Conservation (phyloP, 2,329 filamentous ascomycete genomes). For the Colletotrichum plurivorum region DNA sequence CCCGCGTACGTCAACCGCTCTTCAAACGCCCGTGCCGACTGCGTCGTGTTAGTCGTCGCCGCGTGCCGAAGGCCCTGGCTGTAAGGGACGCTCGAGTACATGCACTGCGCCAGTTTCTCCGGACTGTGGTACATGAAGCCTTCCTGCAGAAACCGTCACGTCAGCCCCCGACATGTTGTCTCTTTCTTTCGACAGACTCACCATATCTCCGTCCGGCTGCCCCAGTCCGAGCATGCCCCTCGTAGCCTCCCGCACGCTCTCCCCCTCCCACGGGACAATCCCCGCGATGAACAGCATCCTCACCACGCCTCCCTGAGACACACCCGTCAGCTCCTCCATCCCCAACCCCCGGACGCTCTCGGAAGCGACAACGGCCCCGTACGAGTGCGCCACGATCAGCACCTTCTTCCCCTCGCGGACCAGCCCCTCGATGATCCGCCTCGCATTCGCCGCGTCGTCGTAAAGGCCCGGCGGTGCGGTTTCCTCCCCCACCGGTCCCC, state of each 20-base stretch:
- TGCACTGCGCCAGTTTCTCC: constrained; percentile 8
- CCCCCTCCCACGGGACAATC: constrained; percentile 19
- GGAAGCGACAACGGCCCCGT: constrained; percentile 13
- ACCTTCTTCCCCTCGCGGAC: constrained; percentile 16
- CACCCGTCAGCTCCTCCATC: constrained; percentile 2
- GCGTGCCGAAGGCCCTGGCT: not conserved
- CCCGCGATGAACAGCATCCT: constrained; percentile 28
- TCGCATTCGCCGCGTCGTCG: constrained; percentile 21
- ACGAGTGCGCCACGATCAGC: constrained; percentile 16
- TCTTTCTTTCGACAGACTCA: not conserved
- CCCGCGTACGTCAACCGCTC: constrained; percentile 2
- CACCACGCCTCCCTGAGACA: constrained; percentile 3
- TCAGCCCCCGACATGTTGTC: not conserved
- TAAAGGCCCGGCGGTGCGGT: not conserved
- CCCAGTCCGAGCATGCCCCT: not conserved
- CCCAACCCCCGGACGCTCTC: constrained; percentile 12
- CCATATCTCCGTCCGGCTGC: constrained; percentile 4
- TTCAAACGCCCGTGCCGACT: constrained; percentile 3
- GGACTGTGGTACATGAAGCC: constrained; percentile 8
- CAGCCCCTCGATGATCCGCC: constrained; percentile 2
- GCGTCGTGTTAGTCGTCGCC: not conserved
- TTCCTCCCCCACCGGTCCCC: not conserved
- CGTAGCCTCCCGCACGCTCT: constrained; percentile 3
- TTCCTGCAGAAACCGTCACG: not conserved
- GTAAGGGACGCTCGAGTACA: constrained; percentile 5